Percentiles rank a stretch among this genome's conserved stretches.
phyloP scores from a whole-genome alignment of 1,139 yeast genomes.

The Debaryomycetaceae sp. region DNA sequence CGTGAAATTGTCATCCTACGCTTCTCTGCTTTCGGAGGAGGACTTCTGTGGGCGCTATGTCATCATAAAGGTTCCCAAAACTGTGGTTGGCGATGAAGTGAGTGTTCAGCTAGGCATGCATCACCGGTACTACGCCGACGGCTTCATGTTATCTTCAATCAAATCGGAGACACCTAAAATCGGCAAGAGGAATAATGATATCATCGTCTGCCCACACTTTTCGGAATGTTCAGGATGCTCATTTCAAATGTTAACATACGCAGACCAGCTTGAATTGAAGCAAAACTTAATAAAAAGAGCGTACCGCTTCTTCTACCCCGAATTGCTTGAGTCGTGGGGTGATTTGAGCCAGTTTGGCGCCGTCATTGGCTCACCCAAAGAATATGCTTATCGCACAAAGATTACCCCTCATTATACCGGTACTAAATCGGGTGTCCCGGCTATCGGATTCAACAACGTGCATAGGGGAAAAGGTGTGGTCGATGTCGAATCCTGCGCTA shows the following conservation, averaged over 20 bases:
- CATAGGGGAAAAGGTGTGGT: slow-evolving; percentile 12
- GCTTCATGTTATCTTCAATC: slow-evolving; percentile 9
- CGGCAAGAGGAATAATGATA: slow-evolving; percentile 14
- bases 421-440: slow-evolving; percentile 5
- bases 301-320: slow-evolving; percentile 23
- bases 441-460: slow-evolving; percentile 25
- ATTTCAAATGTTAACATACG: slow-evolving; percentile 32
- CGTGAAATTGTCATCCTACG: slow-evolving; percentile 16
- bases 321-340: slow-evolving; percentile 5
- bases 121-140: slow-evolving; percentile 21
- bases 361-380: slow-evolving; percentile 19
- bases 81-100: slow-evolving; percentile 28
- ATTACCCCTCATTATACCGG: slow-evolving; percentile 24
- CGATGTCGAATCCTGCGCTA: slow-evolving; percentile 21
- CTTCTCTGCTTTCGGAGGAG: slow-evolving; percentile 6
- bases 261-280: slow-evolving; percentile 26
- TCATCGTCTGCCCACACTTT: slow-evolving; percentile 57
- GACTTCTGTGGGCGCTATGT: slow-evolving; percentile 10
- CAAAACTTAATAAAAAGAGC: slow-evolving; percentile 22
- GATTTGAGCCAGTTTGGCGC: slow-evolving; percentile 5
- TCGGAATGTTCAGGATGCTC: slow-evolving; percentile 53
- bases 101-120: slow-evolving; percentile 19
- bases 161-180: slow-evolving; percentile 1
- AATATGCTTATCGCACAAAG: slow-evolving; percentile 26
- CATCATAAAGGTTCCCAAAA: slow-evolving; percentile 26